phyloP scores from a whole-genome alignment of 192 early-diverging fungal genomes.

The Coemansia sp. region DNA sequence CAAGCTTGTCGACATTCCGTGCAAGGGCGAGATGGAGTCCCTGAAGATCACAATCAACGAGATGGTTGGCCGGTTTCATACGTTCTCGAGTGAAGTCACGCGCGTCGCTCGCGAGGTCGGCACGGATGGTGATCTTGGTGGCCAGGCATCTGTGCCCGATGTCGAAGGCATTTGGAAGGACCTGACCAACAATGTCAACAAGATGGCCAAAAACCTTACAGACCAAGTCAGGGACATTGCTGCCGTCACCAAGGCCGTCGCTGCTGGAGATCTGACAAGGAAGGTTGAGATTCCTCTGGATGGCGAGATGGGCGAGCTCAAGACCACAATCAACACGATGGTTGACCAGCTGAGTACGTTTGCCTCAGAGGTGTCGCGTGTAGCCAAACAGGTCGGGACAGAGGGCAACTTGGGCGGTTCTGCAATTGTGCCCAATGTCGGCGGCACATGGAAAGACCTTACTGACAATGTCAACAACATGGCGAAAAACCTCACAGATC shows the following conservation, averaged over 20 bases:
- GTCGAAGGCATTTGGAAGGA: slow-evolving; percentile 64
- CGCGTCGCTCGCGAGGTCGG: slow-evolving; percentile 71
- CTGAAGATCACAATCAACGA: slow-evolving; percentile 66
- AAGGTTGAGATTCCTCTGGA: slow-evolving; percentile 18
- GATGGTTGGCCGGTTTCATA: slow-evolving; percentile 57
- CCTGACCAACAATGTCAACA: slow-evolving; percentile 47
- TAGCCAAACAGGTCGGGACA: slow-evolving; percentile 68
- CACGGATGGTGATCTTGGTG: slow-evolving; percentile 66
- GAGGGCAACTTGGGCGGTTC: slow-evolving; percentile 69
- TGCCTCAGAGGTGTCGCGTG: slow-evolving; percentile 65
- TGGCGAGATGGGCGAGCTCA: slow-evolving; percentile 66
- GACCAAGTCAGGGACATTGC: slow-evolving; percentile 68
- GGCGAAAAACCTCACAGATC: slow-evolving; percentile 13
- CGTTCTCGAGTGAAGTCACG: slow-evolving; percentile 62
- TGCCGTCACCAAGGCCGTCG: slow-evolving; percentile 58
- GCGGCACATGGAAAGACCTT: slow-evolving; percentile 63
- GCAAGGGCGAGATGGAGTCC: slow-evolving; percentile 60
- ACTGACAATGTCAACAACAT: slow-evolving; percentile 22
- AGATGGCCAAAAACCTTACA: slow-evolving; percentile 65
- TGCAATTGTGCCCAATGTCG: slow-evolving; percentile 59
- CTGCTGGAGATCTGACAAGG: slow-evolving; percentile 56
- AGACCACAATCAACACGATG: slow-evolving; percentile 65
- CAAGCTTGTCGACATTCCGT: slow-evolving; percentile 24
- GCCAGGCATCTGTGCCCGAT: slow-evolving; percentile 62
- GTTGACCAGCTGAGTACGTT: slow-evolving; percentile 52